These are phyloP conservation scores for Tetracladium marchalianum DNA, from an alignment of 495 filamentous ascomycete genomes.

Conservation along the genomic window DNA sequence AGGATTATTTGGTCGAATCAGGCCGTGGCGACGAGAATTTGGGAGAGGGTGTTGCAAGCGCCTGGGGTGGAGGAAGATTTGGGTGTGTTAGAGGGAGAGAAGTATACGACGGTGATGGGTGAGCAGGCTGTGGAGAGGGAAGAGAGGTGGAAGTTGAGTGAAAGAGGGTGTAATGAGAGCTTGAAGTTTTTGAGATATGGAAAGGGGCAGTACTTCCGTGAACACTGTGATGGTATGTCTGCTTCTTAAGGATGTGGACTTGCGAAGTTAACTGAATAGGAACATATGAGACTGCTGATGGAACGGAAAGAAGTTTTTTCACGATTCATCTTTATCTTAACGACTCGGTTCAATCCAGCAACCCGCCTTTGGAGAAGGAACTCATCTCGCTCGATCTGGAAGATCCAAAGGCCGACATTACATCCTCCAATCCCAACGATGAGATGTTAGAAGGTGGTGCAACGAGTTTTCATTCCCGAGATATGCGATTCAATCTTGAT, in stretches of 20 bases:
- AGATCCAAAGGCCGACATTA: no score
- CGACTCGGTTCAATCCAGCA: conserved; percentile 33
- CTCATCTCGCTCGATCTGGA: no score
- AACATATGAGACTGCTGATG: conserved; percentile 49
- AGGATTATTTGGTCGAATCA: conserved; percentile 64
- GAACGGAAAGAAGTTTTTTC: conserved; percentile 49
- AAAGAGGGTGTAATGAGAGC: conserved; percentile 56
- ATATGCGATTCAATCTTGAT: conserved; percentile 41
- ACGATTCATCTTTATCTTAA: conserved; percentile 85
- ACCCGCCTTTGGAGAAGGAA: conserved; percentile 9
- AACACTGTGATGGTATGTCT: conserved; percentile 28
- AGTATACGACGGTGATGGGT: conserved; percentile 4
- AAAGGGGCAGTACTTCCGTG: conserved; percentile 62
- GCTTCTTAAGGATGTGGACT: background rate
- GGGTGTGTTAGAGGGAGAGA: conserved; percentile 5
- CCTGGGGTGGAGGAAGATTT: conserved; percentile 18
- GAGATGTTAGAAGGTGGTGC: conserved; percentile 48
- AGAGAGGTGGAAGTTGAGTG: conserved; percentile 43
- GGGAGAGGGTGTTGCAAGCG: conserved; percentile 32
- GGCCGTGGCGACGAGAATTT: conserved; percentile 51
- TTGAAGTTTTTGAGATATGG: conserved; percentile 74
- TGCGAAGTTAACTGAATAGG: conserved; percentile 63
- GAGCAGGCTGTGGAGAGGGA: background rate
- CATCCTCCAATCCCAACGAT: background rate
- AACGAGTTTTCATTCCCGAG: conserved; percentile 48